A percentile compares a stretch with the other conserved stretches of the same genome.
These are phyloP conservation scores for Fusarium coicis DNA, from an alignment of 2,329 filamentous ascomycete genomes.

Conservation along the genomic window DNA sequence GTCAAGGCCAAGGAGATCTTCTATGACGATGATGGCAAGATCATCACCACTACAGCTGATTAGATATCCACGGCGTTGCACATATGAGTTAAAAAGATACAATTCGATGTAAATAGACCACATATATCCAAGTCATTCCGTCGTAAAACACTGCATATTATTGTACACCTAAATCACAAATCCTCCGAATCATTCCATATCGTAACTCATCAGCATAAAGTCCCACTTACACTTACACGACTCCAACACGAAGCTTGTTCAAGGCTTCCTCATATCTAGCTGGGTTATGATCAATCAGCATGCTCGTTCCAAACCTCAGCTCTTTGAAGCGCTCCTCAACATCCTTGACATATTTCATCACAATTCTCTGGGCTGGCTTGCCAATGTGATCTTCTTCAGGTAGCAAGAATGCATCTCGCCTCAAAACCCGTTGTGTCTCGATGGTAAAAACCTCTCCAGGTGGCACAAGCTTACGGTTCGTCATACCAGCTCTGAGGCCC, in stretches of 20 bases:
- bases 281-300: slow-evolving; percentile 81
- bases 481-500: slow-evolving; percentile 73
- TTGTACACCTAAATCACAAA: neutral
- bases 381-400: slow-evolving; percentile 64
- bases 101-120: neutral
- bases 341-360: slow-evolving; percentile 76
- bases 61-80: slow-evolving; percentile 4
- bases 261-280: slow-evolving; percentile 78
- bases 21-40: slow-evolving; percentile 73
- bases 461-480: slow-evolving; percentile 75
- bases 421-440: slow-evolving; percentile 73
- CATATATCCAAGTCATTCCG: neutral
- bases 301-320: slow-evolving; percentile 75
- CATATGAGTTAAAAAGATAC: neutral
- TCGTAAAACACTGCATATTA: neutral
- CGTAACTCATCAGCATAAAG: slow-evolving; percentile 6
- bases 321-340: slow-evolving; percentile 77
- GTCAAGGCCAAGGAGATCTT: slow-evolving; percentile 82
- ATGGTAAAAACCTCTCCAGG: slow-evolving; percentile 81
- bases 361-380: slow-evolving; percentile 73
- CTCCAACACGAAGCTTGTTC: slow-evolving; percentile 65
- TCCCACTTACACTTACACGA: slow-evolving; percentile 50
- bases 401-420: slow-evolving; percentile 71
- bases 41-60: slow-evolving; percentile 55
- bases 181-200: neutral